Base-by-base conservation (phyloP, 495 filamentous ascomycete genomes). In the Aspergillus diversus region DNA sequence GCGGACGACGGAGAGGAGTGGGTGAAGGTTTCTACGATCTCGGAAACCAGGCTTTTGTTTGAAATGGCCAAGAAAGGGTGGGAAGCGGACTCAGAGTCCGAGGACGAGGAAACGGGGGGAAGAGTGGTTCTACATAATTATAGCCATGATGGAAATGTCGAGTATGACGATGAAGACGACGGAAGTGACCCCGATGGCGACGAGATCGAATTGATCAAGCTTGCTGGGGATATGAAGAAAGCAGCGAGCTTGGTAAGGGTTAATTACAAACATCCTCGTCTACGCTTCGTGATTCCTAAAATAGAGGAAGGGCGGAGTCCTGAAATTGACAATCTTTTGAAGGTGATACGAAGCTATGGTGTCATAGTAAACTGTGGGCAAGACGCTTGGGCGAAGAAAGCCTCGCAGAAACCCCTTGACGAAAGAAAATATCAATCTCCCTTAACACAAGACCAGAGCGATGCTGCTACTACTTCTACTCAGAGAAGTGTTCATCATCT, bases 11-110 rank as follows among this genome's bases (percentile, higher is more conserved):
- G 83, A 54, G 73, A 76, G 66, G 78, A 84, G 65, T 86, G 86
- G 86, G 80, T 87, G 63, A 89, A 87, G 65, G 83, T 88, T 2
- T 86, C 82, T 52, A 87, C 83, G 31, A 73, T 87, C 33, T 83
- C 84, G 59, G 80, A 84, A 61, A 79, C 70, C 46, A 80, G 86
- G 55, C 71, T 89, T 33, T 67, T 86, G 47, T 83, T 86, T 63
- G 86, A 88, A 57, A 82, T 88, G 69, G 86, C 86, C n/a, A 82
- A 87, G 72, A 84, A 83, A 51, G 84, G 84, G 7, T 87, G 85
- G 83, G 84, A 86, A 65, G 73, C 69, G 16, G 80, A 80, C 63
- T 75, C 75, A 35, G 73, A 74, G 31, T 70, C 70, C 11, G 63
- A 52, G 21, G 67, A 67, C 11, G 75, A 75, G 21, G 79, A 77